Evolutionary conservation across 805 yeast genomes (phyloP).

Genomic region (Lachancea fermentati): DNA sequence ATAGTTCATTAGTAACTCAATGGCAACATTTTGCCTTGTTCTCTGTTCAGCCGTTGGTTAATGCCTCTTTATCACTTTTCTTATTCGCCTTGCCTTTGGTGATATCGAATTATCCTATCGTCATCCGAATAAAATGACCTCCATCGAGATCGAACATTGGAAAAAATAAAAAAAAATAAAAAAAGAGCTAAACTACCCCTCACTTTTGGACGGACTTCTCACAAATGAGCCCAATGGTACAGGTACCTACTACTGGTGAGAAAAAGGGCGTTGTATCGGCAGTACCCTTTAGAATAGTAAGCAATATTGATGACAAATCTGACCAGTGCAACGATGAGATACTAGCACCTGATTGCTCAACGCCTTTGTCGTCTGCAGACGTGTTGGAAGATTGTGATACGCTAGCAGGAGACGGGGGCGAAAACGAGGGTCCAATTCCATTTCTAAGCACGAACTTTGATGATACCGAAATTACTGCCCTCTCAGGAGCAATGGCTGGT

Average conservation of each 20-base stretch:
- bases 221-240: neutral
- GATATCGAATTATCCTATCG: neutral
- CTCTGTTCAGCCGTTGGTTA: too few species aligned
- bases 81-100: neutral
- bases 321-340: conserved; percentile 6
- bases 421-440: neutral
- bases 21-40: too few species aligned
- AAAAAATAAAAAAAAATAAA: too few species aligned
- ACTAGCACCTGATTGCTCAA: conserved; percentile 21
- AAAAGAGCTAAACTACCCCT: neutral
- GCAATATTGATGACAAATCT: neutral
- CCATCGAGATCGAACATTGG: neutral
- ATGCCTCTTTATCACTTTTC: too few species aligned
- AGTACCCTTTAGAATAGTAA: neutral
- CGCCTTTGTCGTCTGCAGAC: conserved; percentile 21
- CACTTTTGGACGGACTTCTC: neutral
- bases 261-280: neutral
- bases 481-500: conserved; percentile 93
- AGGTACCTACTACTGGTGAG: neutral
- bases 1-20: too few species aligned
- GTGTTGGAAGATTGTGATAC: conserved; percentile 14
- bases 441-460: conserved; percentile 20
- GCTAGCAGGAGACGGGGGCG: conserved; percentile 1
- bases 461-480: conserved; percentile 59
- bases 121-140: neutral